Percentiles rank a stretch among this genome's conserved stretches.
Conservation (phyloP, 2,329 filamentous ascomycete genomes). For the Aspergillus neotritici region DNA sequence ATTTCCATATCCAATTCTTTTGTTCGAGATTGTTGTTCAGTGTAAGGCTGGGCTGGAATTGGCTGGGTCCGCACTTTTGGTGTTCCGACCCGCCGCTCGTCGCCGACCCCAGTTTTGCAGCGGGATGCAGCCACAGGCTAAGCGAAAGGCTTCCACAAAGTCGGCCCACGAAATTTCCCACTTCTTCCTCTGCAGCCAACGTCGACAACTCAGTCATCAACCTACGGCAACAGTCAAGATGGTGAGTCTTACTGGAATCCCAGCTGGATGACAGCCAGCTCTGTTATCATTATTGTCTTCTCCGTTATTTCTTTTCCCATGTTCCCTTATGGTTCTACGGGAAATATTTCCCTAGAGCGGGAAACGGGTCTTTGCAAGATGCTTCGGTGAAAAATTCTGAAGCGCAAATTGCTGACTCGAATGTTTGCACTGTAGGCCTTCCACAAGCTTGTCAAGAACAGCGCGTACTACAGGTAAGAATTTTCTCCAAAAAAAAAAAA, state of each 20-base stretch:
- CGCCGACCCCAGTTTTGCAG: slow-evolving; percentile 34
- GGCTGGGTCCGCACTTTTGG: not conserved
- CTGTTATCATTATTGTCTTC: slow-evolving; percentile 9
- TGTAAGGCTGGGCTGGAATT: not conserved
- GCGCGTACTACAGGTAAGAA: slow-evolving; percentile 94
- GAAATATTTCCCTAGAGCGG: slow-evolving; percentile 14
- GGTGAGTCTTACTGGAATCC: slow-evolving; percentile 35
- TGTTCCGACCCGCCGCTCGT: slow-evolving; percentile 25
- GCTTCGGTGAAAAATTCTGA: slow-evolving; percentile 85
- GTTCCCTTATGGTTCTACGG: not conserved
- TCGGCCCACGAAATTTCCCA: slow-evolving; percentile 28
- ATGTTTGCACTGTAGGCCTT: slow-evolving; percentile 61
- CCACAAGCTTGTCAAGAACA: slow-evolving; percentile 96
- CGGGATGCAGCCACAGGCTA: slow-evolving; percentile 35
- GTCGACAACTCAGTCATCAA: slow-evolving; percentile 32
- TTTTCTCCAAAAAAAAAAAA: not conserved
- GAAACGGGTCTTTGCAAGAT: slow-evolving; percentile 84
- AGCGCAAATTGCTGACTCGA: slow-evolving; percentile 99
- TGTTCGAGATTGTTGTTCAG: too few species aligned
- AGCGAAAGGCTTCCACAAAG: slow-evolving; percentile 42
- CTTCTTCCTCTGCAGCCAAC: slow-evolving; percentile 28
- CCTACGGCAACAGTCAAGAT: slow-evolving; percentile 39
- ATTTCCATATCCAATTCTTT: too few species aligned
- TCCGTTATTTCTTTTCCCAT: slow-evolving; percentile 6
- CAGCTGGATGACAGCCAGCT: slow-evolving; percentile 20